A percentile compares a stretch with the other conserved stretches of the same genome.
Evolutionary conservation across 352 stramenopile genomes (phyloP).

Genomic region (Phytophthora cryptogea): DNA sequence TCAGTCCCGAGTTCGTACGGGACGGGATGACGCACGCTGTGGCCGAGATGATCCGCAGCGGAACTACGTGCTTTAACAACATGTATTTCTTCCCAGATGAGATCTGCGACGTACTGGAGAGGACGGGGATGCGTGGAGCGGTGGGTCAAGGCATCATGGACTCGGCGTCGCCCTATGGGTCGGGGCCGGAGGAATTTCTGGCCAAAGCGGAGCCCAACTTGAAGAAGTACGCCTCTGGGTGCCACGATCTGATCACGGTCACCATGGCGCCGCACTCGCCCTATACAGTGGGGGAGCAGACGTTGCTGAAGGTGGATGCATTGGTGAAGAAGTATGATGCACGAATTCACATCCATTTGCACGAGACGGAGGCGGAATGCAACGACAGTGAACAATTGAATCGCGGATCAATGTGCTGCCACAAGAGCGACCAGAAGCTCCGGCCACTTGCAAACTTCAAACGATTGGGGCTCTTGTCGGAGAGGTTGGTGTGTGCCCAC

Average conservation of each 20-base stretch:
- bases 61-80: conserved; percentile 89
- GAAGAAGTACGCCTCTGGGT: conserved; percentile 44
- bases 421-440: conserved; percentile 68
- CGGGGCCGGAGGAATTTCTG: conserved; percentile 63
- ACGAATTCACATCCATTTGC: conserved; percentile 78
- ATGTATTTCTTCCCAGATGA: conserved; percentile 87
- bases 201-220: conserved; percentile 60
- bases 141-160: conserved; percentile 67
- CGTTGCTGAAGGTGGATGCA: conserved; percentile 41
- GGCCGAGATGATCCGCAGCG: conserved; percentile 81
- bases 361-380: conserved; percentile 81
- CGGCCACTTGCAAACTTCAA: conserved; percentile 77
- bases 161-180: conserved; percentile 62
- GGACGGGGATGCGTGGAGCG: conserved; percentile 64
- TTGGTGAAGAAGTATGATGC: conserved; percentile 50
- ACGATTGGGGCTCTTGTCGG: conserved; percentile 64
- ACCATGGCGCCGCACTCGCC: conserved; percentile 74
- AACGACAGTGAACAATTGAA: conserved; percentile 65
- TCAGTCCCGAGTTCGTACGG: conserved; percentile 66
- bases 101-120: conserved; percentile 51
- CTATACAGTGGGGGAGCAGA: conserved; percentile 78
- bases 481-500: conserved; percentile 63
- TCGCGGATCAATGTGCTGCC: conserved; percentile 64
- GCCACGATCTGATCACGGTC: conserved; percentile 49
- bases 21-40: conserved; percentile 69